phyloP scores from a whole-genome alignment of 352 stramenopile genomes.

The Globisporangium uncinulatum region DNA sequence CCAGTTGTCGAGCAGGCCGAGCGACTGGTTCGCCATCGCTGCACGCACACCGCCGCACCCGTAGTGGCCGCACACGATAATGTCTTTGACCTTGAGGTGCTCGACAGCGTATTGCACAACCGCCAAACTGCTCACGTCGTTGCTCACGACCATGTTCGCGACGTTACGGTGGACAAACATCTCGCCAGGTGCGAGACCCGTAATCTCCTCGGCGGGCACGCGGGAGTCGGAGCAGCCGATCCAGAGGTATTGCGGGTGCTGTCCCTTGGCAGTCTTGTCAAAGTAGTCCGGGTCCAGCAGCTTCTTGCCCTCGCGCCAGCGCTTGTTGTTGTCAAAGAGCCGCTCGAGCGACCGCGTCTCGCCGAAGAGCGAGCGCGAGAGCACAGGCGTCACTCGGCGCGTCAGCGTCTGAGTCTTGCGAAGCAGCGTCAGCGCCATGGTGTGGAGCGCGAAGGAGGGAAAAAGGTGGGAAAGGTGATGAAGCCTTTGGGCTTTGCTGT shows the following conservation, averaged over 20 bases:
- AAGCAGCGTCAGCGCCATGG: too few species aligned
- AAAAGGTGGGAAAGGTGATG: too few species aligned
- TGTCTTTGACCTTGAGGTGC: conserved; percentile 73
- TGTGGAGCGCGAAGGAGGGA: too few species aligned
- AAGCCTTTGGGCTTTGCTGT: too few species aligned
- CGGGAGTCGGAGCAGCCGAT: conserved; percentile 84
- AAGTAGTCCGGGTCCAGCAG: conserved; percentile 67
- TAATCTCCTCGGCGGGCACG: conserved; percentile 84
- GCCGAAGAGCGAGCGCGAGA: not conserved
- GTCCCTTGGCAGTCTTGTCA: conserved; percentile 60
- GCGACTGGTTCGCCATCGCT: conserved; percentile 30
- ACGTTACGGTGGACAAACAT: conserved; percentile 92
- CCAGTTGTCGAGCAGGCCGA: conserved; percentile 63
- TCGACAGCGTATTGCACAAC: conserved; percentile 76
- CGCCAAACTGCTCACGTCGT: conserved; percentile 61
- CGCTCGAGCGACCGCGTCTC: conserved; percentile 19
- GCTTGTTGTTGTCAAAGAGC: conserved; percentile 50
- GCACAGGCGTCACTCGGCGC: not conserved
- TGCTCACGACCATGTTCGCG: conserved; percentile 71
- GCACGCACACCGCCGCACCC: conserved; percentile 78
- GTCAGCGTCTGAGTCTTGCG: too few species aligned
- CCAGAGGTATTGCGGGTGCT: conserved; percentile 87
- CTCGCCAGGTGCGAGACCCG: conserved; percentile 72
- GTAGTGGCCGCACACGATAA: conserved; percentile 88
- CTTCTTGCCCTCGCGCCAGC: conserved; percentile 46